Conservation (phyloP, 2,329 filamentous ascomycete species). For the Sporothrix curviconia region DNA sequence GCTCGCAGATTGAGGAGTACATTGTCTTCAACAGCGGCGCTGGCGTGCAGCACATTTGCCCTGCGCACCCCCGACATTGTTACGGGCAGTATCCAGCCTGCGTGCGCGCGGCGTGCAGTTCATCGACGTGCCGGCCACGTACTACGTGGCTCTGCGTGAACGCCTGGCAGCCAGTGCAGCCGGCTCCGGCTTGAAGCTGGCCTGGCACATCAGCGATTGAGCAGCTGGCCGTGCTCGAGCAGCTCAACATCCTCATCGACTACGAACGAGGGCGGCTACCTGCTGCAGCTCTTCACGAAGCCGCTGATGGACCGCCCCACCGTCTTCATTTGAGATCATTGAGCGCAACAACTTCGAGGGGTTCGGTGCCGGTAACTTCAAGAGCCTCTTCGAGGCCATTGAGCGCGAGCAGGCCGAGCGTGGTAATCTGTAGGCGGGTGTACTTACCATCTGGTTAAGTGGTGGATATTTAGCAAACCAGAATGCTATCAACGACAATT, state of each 20-base stretch:
- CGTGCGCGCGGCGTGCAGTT: conserved; percentile 87
- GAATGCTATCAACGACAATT: not conserved
- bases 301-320: conserved; percentile 91
- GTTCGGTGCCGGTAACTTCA: conserved; percentile 94
- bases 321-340: conserved; percentile 94
- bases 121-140: conserved; percentile 79
- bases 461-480: not conserved
- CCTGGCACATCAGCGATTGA: conserved; percentile 61
- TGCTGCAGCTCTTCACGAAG: conserved; percentile 72
- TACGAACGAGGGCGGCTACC: conserved; percentile 89
- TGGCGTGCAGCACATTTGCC: conserved; percentile 90
- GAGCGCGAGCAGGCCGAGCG: conserved; percentile 84
- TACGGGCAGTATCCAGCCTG: conserved; percentile 64
- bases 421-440: conserved; percentile 61
- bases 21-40: conserved; percentile 84
- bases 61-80: conserved; percentile 78
- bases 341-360: conserved; percentile 85
- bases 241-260: conserved; percentile 83
- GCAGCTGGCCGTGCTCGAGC: conserved; percentile 69
- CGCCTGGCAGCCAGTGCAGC: conserved; percentile 49
- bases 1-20: conserved; percentile 90
- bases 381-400: conserved; percentile 89
- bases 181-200: conserved; percentile 28
- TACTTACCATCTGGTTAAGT: not conserved
- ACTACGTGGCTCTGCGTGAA: conserved; percentile 71